Base-by-base conservation (phyloP, 1,139 yeast genomes). In the Blastobotrys illinoisensis region DNA sequence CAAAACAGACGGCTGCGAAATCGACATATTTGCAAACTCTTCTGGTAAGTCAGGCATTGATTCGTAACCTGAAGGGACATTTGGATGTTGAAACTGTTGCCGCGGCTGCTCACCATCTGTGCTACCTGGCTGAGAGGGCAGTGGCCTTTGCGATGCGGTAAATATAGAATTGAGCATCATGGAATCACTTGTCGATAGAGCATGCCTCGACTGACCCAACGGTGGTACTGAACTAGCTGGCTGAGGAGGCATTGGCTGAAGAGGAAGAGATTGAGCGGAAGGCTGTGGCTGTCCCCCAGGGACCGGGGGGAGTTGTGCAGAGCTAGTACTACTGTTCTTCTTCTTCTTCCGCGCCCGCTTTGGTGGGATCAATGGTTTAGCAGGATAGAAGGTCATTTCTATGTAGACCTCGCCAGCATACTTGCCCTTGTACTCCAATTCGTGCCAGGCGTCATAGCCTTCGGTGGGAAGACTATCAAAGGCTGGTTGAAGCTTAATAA, bases 301-400 rank as follows among this genome's bases (percentile, higher is more conserved):
- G 11, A 18, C 19, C 16, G 18, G 23, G 3, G 24, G 46, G 16
- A 44, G 46, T 13, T 16, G 45, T 5, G 11, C n/a, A n/a, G 20
- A 7, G n/a, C 44, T 46, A 21, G n/a, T 18, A 5, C 47, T 6
- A 5, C 45, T 46, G 16, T 45, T 49, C 9, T 45, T 24, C 49
- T 52, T 52, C 32, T 45, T 48, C 40, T 26, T 20, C n/a, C 50
- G 50, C 45, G 49, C 52, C 46, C 51, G 53, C 54, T 61, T 63
- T 21, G 63, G 63, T 5, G 68, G 68, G 28, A 63, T 56, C 13
- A 55, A 53, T 3, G 68, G 67, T 28, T 54, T 54, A 5, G 61
- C 48, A 2, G 97, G 95, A 66, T 88, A 89, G 66, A 88, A 93
- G 0, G 98, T 89, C 86, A 93, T 85, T 66, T 93, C 98, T 54